Evolutionary conservation across 2,329 filamentous ascomycete genomes (phyloP), one percentile per base, ranked within the genome.

Genomic region (Ustilaginoidea virens): DNA sequence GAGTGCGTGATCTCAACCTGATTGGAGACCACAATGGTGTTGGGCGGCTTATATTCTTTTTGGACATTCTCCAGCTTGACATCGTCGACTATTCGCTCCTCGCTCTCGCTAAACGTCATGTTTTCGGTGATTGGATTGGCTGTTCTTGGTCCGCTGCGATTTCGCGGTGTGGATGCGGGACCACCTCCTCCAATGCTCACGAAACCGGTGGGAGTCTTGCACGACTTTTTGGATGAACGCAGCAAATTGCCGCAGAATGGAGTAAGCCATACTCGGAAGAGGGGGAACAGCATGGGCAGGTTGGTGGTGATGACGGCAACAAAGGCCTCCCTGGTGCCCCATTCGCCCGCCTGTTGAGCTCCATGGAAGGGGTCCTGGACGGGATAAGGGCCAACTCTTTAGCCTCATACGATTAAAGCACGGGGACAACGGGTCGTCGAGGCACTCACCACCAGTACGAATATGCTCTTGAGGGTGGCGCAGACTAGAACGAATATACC

Each of bases 201-300:
- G 18, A 37, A 41, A 33, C 37, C 39, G 18, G 38, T 35, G 4
- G 37, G n/a, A 25, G 17, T 30, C 22, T 39, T 37, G 18, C 36
- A 37, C 7, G 36, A 36, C 8, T 15, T n/a, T 14, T 25, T 25
- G 24, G 24, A 25, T 7, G 38, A 4, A 43, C 22, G 5, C 45
- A 45, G 10, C 35, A 37, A 2, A 46, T 37, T 25, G 44, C 36
- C 9, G 36, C 38, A 8, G 46, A 46, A 32, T 10, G 42, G 41
- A 5, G 31, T 35, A 3, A 40, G 28, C 49, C 54, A 56, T 25
- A 35, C 39, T 36, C 56, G 55, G 30, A 64, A 32, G 2, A 63
- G 44, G 6, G 61, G 56, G 44, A 62, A 61, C 30, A 63, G 47
- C 47, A 60, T 53, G 4, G 53, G 56, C 2, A 59, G 42, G 38